phyloP scores from a whole-genome alignment of 2,329 filamentous ascomycete genomes.

The Lasiodiplodia theobromae region DNA sequence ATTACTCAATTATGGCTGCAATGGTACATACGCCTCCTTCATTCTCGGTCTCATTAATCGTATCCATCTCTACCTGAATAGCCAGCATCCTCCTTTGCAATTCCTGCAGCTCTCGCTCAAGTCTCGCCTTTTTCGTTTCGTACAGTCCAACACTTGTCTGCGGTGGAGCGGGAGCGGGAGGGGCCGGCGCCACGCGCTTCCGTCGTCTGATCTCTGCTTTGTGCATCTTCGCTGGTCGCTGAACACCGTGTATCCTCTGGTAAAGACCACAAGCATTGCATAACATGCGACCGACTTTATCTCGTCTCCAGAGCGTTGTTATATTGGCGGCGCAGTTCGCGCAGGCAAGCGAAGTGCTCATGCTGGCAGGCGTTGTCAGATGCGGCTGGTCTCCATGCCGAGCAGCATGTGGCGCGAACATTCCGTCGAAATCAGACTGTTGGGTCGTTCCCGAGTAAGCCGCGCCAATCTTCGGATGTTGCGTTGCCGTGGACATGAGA shows the following conservation, averaged over 20 bases:
- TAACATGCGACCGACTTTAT: slow-evolving; percentile 93
- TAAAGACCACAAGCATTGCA: slow-evolving; percentile 80
- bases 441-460: not conserved
- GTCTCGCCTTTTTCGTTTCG: not conserved
- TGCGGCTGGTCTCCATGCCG: not conserved
- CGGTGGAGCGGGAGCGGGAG: not conserved
- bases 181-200: not conserved
- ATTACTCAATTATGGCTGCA: too few species aligned
- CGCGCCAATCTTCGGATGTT: slow-evolving; percentile 54
- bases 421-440: not conserved
- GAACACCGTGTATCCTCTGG: not conserved
- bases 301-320: slow-evolving; percentile 92
- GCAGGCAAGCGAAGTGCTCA: slow-evolving; percentile 65
- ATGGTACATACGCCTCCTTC: too few species aligned
- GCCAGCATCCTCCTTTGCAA: not conserved
- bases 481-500: slow-evolving; percentile 82
- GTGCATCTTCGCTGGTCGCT: not conserved
- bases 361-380: not conserved
- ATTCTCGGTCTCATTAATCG: too few species aligned
- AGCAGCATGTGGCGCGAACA: not conserved
- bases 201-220: not conserved
- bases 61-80: not conserved
- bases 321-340: slow-evolving; percentile 97
- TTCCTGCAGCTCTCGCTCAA: not conserved
- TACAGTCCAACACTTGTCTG: not conserved